phyloP scores from a whole-genome alignment of 2,329 filamentous ascomycete species.

The Fusarium sp. region DNA sequence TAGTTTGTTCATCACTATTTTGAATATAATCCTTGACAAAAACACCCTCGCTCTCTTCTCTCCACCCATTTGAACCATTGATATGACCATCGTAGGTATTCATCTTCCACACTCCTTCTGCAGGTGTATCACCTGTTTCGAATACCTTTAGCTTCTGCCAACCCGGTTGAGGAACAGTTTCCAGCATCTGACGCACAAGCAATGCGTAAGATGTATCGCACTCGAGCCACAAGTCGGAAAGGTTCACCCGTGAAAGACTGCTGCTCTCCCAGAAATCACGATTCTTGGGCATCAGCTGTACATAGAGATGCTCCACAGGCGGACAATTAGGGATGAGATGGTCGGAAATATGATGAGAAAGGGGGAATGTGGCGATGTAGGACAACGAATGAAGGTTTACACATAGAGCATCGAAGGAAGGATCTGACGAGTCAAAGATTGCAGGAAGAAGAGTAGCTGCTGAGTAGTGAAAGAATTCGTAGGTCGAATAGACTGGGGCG shows the following conservation, averaged over 20 bases:
- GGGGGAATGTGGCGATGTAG: conserved; percentile 77
- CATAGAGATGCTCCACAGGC: conserved; percentile 63
- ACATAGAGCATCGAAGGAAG: conserved; percentile 51
- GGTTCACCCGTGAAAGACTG: conserved; percentile 54
- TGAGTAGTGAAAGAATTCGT: conserved; percentile 76
- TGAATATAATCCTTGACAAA: conserved; percentile 50
- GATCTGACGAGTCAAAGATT: conserved; percentile 58
- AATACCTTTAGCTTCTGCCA: conserved; percentile 61
- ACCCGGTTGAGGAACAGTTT: conserved; percentile 38
- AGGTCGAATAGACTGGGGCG: conserved; percentile 75
- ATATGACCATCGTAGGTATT: conserved; percentile 55
- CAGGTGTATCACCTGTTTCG: conserved; percentile 61
- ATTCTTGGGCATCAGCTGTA: conserved; percentile 61
- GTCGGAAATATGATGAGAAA: conserved; percentile 68
- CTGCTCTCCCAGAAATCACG: conserved; percentile 53
- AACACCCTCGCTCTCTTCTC: conserved; percentile 58
- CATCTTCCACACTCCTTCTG: conserved; percentile 60
- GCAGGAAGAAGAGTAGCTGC: conserved; percentile 71
- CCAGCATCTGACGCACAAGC: conserved; percentile 57
- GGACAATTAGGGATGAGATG: conserved; percentile 61
- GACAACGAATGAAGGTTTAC: conserved; percentile 61
- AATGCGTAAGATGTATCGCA: conserved; percentile 62
- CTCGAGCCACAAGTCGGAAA: conserved; percentile 65
- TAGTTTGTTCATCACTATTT: neutral
- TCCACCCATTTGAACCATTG: conserved; percentile 55